phyloP scores from a whole-genome alignment of 345 rosid genomes.

The Iberis pinnata region DNA sequence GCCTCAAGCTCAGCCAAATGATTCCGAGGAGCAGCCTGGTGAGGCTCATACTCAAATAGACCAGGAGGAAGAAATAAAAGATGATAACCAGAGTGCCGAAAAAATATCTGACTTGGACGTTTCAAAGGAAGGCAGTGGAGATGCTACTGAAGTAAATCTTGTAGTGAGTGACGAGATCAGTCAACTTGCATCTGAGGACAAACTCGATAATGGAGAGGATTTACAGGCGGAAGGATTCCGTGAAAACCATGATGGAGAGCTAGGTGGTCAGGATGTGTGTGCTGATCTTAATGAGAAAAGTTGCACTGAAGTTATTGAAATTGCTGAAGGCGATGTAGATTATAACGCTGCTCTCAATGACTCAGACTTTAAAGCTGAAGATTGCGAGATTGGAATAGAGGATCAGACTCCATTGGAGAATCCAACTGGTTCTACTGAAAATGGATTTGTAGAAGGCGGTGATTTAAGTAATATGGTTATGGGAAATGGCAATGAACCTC shows the following conservation, averaged over 20 bases:
- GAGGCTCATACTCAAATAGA: constrained; percentile 11
- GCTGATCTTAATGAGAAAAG: constrained; percentile 27
- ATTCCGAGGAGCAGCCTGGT: constrained; percentile 20
- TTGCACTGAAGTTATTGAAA: constrained; percentile 28
- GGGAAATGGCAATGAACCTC: constrained; percentile 35
- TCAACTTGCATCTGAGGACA: constrained; percentile 31
- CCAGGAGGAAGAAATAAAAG: constrained; percentile 23
- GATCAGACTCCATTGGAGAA: constrained; percentile 21
- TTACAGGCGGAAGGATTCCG: constrained; percentile 27
- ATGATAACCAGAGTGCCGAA: constrained; percentile 6
- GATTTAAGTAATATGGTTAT: constrained; percentile 25
- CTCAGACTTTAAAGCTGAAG: constrained; percentile 29
- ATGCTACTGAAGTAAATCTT: not conserved
- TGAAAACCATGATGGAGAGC: constrained; percentile 23
- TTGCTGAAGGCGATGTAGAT: constrained; percentile 26
- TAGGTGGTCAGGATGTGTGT: constrained; percentile 27
- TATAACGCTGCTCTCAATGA: constrained; percentile 28
- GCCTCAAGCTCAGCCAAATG: constrained; percentile 17
- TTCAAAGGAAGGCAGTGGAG: not conserved
- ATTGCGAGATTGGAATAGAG: constrained; percentile 29
- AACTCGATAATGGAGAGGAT: constrained; percentile 21
- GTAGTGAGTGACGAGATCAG: constrained; percentile 11
- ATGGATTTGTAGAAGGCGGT: constrained; percentile 26
- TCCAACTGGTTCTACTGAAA: constrained; percentile 24
- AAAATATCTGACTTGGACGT: not conserved